These are phyloP conservation scores for Cytospora schulzeri DNA, from an alignment of 2,329 filamentous ascomycete species.

Conservation along the genomic window DNA sequence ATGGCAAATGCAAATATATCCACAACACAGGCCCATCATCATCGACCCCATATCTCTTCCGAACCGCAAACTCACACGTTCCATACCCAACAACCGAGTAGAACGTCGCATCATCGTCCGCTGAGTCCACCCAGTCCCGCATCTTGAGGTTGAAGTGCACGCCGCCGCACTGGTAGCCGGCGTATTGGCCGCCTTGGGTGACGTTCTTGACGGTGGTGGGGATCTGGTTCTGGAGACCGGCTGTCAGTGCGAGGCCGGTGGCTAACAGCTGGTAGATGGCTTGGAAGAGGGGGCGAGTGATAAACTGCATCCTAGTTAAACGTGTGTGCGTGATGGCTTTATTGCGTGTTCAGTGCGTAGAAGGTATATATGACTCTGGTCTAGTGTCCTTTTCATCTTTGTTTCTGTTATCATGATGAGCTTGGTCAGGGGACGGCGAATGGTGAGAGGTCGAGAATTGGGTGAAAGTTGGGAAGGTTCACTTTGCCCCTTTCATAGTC, in stretches of 20 bases:
- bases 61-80: no score
- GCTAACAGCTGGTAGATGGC: neutral
- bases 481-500: neutral
- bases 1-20: no score
- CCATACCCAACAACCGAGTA: neutral
- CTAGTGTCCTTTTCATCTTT: no score
- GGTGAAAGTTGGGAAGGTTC: neutral
- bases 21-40: no score
- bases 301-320: neutral
- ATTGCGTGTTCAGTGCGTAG: no score
- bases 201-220: conserved; percentile 1
- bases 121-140: conserved; percentile 14
- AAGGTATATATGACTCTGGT: neutral
- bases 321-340: neutral
- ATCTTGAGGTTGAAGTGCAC: neutral
- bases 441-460: neutral
- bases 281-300: neutral
- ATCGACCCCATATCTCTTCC: no score
- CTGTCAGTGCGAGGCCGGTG: neutral
- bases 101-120: neutral
- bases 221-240: conserved; percentile 9
- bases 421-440: no score
- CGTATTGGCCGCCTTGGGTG: neutral
- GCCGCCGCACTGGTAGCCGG: conserved; percentile 2
- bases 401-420: no score